These are phyloP conservation scores for Mortierella sp. DNA, from an alignment of 371 early-diverging fungal genomes.

Conservation along the genomic window DNA sequence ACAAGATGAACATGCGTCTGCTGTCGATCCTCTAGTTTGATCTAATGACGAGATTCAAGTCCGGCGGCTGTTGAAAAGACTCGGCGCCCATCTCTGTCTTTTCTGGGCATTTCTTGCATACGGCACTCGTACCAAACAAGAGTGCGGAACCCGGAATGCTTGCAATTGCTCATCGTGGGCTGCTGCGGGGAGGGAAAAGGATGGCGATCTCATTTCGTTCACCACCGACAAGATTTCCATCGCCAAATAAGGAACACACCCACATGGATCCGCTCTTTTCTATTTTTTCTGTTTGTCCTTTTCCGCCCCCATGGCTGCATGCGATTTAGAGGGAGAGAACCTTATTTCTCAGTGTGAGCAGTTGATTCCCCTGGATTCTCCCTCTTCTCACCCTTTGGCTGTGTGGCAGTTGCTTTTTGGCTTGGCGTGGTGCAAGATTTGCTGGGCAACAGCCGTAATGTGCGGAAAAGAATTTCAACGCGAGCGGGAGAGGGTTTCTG, in stretches of 20 bases:
- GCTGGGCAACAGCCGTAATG: neutral
- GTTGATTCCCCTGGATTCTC: too few species aligned
- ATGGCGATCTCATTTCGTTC: too few species aligned
- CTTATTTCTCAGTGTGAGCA: too few species aligned
- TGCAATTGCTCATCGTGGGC: neutral
- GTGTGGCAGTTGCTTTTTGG: neutral
- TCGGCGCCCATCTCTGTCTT: neutral
- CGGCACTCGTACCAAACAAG: neutral
- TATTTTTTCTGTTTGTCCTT: too few species aligned
- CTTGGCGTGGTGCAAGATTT: neutral
- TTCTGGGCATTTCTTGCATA: neutral
- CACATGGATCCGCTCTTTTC: too few species aligned
- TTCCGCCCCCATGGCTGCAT: too few species aligned
- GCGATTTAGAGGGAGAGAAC: too few species aligned
- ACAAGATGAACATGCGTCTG: neutral
- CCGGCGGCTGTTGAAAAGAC: neutral
- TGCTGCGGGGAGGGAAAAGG: too few species aligned
- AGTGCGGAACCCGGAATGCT: neutral
- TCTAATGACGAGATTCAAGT: neutral
- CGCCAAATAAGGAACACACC: too few species aligned
- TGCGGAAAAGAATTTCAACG: too few species aligned
- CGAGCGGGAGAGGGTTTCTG: too few species aligned
- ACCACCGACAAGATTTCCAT: too few species aligned
- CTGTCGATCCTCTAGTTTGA: neutral
- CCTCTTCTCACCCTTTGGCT: neutral